These are phyloP conservation scores for Colletotrichum nymphaeae DNA, from an alignment of 2,329 filamentous ascomycete species.

Conservation along the genomic window DNA sequence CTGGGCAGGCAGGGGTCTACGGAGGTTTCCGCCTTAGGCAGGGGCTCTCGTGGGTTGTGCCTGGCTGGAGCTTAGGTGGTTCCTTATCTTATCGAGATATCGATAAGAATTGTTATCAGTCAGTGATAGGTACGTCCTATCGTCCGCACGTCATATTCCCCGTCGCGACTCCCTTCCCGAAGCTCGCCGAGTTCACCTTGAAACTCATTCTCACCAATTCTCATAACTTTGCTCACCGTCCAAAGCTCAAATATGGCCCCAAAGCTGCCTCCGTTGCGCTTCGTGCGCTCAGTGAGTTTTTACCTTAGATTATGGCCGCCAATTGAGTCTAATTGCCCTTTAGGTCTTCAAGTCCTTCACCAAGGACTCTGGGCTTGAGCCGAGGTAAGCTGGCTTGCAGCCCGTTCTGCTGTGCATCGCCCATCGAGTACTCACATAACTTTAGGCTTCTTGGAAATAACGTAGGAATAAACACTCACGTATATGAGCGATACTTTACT, in stretches of 20 bases:
- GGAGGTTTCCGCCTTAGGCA: constrained; percentile 30
- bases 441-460: constrained; percentile 54
- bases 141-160: constrained; percentile 14
- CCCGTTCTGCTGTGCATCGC: background rate
- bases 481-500: background rate
- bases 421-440: background rate
- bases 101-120: background rate
- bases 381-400: constrained; percentile 70
- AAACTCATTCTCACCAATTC: background rate
- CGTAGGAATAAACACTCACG: constrained; percentile 41
- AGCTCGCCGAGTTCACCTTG: constrained; percentile 15
- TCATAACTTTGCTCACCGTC: background rate
- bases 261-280: constrained; percentile 37
- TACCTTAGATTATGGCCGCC: background rate
- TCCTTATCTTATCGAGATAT: constrained; percentile 1
- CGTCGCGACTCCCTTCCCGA: constrained; percentile 10
- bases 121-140: background rate
- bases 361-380: constrained; percentile 87
- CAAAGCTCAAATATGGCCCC: constrained; percentile 20
- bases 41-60: background rate
- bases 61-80: background rate
- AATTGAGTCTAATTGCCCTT: constrained; percentile 2
- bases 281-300: constrained; percentile 66
- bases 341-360: constrained; percentile 90
- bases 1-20: constrained; percentile 15